Conservation (phyloP, 2,329 filamentous ascomycete genomes). For the Arthroderma sp. region DNA sequence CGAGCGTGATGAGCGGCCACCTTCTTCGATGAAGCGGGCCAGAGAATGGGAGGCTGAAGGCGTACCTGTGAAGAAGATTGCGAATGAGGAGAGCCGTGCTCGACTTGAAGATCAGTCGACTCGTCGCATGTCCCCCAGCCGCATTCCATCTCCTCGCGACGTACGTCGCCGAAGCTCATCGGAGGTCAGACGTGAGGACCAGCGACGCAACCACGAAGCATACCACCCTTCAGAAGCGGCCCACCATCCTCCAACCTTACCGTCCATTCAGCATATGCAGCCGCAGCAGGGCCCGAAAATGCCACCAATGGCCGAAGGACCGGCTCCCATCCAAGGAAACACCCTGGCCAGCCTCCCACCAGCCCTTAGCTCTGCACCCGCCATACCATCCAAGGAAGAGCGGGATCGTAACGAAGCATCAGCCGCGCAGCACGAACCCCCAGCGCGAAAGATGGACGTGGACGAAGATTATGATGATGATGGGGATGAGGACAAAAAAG, state of each 20-base stretch:
- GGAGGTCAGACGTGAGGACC: slow-evolving; percentile 53
- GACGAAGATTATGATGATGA: slow-evolving; percentile 97
- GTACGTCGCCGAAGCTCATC: slow-evolving; percentile 66
- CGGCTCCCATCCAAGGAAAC: slow-evolving; percentile 4
- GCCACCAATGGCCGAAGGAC: slow-evolving; percentile 40
- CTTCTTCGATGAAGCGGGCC: slow-evolving; percentile 68
- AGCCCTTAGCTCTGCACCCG: not conserved
- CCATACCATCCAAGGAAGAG: slow-evolving; percentile 40
- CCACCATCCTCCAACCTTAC: slow-evolving; percentile 59
- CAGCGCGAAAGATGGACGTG: slow-evolving; percentile 88
- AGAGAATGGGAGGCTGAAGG: slow-evolving; percentile 84
- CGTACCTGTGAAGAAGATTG: slow-evolving; percentile 58
- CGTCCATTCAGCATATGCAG: slow-evolving; percentile 35
- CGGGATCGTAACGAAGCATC: slow-evolving; percentile 33
- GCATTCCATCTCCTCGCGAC: slow-evolving; percentile 52
- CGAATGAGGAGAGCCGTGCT: slow-evolving; percentile 75
- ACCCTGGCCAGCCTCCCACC: slow-evolving; percentile 29
- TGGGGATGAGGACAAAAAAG: slow-evolving; percentile 62
- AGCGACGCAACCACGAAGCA: slow-evolving; percentile 59
- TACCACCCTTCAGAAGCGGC: slow-evolving; percentile 91
- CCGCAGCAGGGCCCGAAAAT: slow-evolving; percentile 41
- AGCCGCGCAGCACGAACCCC: slow-evolving; percentile 53
- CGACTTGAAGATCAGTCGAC: slow-evolving; percentile 66
- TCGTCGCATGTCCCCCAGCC: slow-evolving; percentile 52
- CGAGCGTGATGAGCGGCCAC: slow-evolving; percentile 58